phyloP scores from a whole-genome alignment of 345 rosid species.

The Hibiscus mutabilis region DNA sequence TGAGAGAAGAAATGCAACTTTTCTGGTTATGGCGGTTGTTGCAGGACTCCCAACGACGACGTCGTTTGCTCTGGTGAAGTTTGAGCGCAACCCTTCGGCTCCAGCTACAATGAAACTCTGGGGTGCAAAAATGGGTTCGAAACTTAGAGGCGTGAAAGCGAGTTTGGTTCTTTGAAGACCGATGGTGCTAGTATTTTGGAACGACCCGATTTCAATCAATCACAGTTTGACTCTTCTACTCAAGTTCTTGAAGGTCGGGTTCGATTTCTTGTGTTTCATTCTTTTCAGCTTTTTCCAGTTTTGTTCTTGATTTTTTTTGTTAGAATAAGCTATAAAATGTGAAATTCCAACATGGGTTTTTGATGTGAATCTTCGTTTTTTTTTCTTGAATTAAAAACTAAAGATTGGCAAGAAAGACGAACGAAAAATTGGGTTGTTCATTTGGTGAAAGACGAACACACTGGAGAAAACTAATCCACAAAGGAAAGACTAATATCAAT shows the following conservation, averaged over 20 bases:
- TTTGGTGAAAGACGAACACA: too few species aligned
- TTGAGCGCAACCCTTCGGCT: background rate
- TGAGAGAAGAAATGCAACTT: background rate
- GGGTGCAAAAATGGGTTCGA: background rate
- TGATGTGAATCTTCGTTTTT: background rate
- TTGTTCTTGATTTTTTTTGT: background rate
- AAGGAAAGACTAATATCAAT: too few species aligned
- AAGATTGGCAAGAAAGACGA: background rate
- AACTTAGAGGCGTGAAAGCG: constrained; percentile 1
- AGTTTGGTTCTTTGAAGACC: constrained; percentile 12
- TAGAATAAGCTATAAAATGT: too few species aligned
- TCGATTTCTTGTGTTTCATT: background rate
- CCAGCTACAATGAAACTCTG: background rate
- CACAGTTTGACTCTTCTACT: constrained; percentile 23
- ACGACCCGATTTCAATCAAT: constrained; percentile 24
- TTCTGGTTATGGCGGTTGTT: constrained; percentile 6
- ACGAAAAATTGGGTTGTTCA: background rate
- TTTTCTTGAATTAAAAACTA: background rate
- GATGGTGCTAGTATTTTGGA: constrained; percentile 26
- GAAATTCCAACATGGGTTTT: background rate
- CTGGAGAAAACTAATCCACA: too few species aligned
- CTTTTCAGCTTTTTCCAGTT: background rate
- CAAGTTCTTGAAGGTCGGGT: constrained; percentile 24
- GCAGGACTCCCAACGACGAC: background rate
- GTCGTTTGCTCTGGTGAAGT: background rate